Conservation (phyloP, 768 basidiomycete species). For the Pisolithus microcarpus region DNA sequence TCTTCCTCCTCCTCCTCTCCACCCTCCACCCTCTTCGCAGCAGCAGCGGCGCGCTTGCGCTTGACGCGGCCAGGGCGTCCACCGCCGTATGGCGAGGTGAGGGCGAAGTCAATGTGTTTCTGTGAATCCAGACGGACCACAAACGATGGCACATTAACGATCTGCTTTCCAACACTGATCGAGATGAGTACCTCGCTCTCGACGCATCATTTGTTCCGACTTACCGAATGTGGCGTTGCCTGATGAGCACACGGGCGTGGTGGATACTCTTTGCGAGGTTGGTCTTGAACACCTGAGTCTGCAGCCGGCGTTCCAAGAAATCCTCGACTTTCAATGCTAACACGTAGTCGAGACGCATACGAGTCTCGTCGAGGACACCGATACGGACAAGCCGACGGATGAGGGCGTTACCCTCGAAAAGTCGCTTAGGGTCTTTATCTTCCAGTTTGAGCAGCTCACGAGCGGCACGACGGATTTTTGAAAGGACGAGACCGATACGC, state of each 20-base stretch:
- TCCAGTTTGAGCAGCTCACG: slow-evolving; percentile 99
- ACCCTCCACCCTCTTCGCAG: slow-evolving; percentile 85
- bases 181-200: too few species aligned
- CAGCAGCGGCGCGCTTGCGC: slow-evolving; percentile 94
- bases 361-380: slow-evolving; percentile 97
- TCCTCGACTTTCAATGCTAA: slow-evolving; percentile 98
- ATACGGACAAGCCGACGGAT: slow-evolving; percentile 97
- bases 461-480: slow-evolving; percentile 99
- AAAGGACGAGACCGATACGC: slow-evolving; percentile 96
- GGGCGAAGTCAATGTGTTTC: slow-evolving; percentile 99
- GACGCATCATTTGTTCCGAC: slow-evolving; percentile 17
- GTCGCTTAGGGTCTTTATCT: slow-evolving; percentile 98
- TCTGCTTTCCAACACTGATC: slow-evolving; percentile 90
- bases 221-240: slow-evolving; percentile 96
- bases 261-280: slow-evolving; percentile 98
- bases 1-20: slow-evolving; percentile 91
- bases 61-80: slow-evolving; percentile 93
- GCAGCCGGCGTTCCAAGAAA: slow-evolving; percentile 98
- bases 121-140: slow-evolving; percentile 99
- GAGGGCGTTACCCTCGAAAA: slow-evolving; percentile 98
- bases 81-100: slow-evolving; percentile 94
- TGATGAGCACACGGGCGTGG: slow-evolving; percentile 96
- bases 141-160: slow-evolving; percentile 98
- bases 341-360: slow-evolving; percentile 99
- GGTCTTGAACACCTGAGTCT: slow-evolving; percentile 99